These are phyloP conservation scores for Myochromella boudieri DNA, from an alignment of 768 basidiomycete species.

Conservation along the genomic window DNA sequence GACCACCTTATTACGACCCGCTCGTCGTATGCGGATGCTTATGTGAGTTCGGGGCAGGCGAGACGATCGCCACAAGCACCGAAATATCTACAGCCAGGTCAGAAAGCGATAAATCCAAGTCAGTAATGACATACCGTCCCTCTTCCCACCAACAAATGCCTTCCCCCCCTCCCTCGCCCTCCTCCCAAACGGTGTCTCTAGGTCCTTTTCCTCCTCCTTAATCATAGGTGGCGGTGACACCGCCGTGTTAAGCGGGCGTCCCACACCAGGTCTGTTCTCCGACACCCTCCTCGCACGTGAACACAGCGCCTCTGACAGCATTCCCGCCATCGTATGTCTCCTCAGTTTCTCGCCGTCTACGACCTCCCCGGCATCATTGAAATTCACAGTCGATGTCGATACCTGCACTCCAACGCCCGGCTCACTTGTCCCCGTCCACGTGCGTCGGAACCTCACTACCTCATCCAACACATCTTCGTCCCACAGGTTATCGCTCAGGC, in stretches of 20 bases:
- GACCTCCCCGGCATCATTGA: not conserved
- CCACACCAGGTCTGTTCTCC: slow-evolving; percentile 8
- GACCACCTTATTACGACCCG: too few species aligned
- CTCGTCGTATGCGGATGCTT: too few species aligned
- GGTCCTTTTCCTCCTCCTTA: slow-evolving; percentile 19
- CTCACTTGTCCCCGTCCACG: slow-evolving; percentile 7
- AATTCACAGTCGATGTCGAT: not conserved
- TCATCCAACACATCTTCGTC: slow-evolving; percentile 87
- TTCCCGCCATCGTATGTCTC: slow-evolving; percentile 72
- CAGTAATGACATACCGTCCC: slow-evolving; percentile 63
- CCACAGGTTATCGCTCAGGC: slow-evolving; percentile 86
- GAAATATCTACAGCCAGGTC: not conserved
- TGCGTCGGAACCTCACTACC: slow-evolving; percentile 49
- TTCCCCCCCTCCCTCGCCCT: slow-evolving; percentile 75
- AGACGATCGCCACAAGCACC: not conserved
- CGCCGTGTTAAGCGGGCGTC: slow-evolving; percentile 5
- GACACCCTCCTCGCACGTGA: not conserved
- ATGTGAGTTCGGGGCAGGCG: too few species aligned
- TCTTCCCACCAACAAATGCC: slow-evolving; percentile 77
- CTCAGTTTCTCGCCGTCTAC: not conserved
- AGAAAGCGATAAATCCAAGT: not conserved
- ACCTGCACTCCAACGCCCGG: not conserved
- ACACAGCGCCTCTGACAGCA: slow-evolving; percentile 69
- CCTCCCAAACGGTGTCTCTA: slow-evolving; percentile 81
- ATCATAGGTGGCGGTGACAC: not conserved